A percentile compares a stretch with the other conserved stretches of the same genome.
Evolutionary conservation across 345 rosid genomes (phyloP).

Genomic region (Aquilaria malaccensis): DNA sequence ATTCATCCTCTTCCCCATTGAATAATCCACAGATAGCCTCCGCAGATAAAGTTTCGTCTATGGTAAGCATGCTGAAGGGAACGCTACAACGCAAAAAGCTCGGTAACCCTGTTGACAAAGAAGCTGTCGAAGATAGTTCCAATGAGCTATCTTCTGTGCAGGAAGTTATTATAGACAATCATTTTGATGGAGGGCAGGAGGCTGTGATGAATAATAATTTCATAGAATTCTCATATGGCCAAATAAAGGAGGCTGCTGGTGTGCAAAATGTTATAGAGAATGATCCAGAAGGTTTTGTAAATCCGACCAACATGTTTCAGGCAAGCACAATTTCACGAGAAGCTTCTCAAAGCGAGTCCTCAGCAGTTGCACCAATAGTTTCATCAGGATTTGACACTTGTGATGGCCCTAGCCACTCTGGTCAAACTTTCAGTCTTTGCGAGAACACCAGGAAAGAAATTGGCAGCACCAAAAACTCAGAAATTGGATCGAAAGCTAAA

Average conservation of each 20-base stretch:
- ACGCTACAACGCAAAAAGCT: constrained; percentile 53
- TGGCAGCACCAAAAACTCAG: constrained; percentile 30
- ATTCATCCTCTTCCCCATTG: constrained; percentile 50
- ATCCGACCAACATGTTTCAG: constrained; percentile 32
- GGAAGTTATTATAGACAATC: constrained; percentile 18
- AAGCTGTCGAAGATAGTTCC: constrained; percentile 28
- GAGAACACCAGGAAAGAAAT: constrained; percentile 50
- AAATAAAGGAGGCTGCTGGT: constrained; percentile 17
- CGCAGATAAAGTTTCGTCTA: constrained; percentile 47
- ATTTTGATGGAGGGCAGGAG: constrained; percentile 24
- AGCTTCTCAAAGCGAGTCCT: constrained; percentile 63
- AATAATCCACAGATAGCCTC: constrained; percentile 28
- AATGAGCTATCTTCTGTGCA: constrained; percentile 26
- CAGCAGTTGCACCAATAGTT: constrained; percentile 59
- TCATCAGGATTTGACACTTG: constrained; percentile 53
- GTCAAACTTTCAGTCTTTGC: constrained; percentile 34
- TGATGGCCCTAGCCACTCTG: constrained; percentile 58
- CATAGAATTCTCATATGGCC: constrained; percentile 23
- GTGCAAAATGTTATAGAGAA: constrained; percentile 25
- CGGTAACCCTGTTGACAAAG: constrained; percentile 33
- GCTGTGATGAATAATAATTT: constrained; percentile 22
- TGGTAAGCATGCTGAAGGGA: constrained; percentile 67
- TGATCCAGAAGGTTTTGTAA: constrained; percentile 42
- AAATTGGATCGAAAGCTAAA: constrained; percentile 37
- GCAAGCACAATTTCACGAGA: constrained; percentile 38